Base-by-base conservation (phyloP, 2,329 filamentous ascomycete genomes). In the Cladosporium phlei region DNA sequence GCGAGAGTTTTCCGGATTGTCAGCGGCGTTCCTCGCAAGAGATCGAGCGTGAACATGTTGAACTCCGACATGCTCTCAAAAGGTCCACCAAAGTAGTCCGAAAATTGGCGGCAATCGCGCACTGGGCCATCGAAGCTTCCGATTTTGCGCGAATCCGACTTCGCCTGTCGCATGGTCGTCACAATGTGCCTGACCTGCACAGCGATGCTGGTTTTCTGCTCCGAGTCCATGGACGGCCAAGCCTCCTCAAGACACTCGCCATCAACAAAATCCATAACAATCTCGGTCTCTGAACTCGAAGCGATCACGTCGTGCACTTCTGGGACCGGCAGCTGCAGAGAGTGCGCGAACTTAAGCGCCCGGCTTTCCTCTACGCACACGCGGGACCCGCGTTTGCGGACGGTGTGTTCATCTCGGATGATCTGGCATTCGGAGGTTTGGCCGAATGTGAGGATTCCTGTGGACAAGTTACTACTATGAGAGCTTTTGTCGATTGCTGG, bases 241-340 rank as follows among this genome's bases (percentile, higher is more conserved):
- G 38, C 32, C n/a, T 47, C 33, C 25, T 53, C 48, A 4, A 53
- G 40, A 25, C 11, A 40, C 14, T 53, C 37, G 25, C 53, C 40
- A 21, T 52, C 45, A 4, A 52, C 22, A 33, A 46, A 42, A 19
- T 53, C 51, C 48, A 51, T 53, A 2, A 38, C 14, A 16, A 53
- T 50, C 2, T 17, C n/a, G n/a, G n/a, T n/a, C n/a, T 42, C 16
- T 17, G 27, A 6, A 19, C 11, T 2, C 33, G 19, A 19, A 19
- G 28, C 19, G 19, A 9, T 17, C 10, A 42, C 8, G 8, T 32
- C 38, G 14, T 22, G 21, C 4, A 19, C 24, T 17, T 24, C 14
- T 17, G 38, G 38, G 27, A 32, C 38, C 11, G 38, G 28, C 32
- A 42, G 5, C 8, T 28, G 27, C 17, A 42, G 14, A 5, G 14